Conservation (phyloP, 192 early-diverging fungal species). For the Chytriomyces sp. region DNA sequence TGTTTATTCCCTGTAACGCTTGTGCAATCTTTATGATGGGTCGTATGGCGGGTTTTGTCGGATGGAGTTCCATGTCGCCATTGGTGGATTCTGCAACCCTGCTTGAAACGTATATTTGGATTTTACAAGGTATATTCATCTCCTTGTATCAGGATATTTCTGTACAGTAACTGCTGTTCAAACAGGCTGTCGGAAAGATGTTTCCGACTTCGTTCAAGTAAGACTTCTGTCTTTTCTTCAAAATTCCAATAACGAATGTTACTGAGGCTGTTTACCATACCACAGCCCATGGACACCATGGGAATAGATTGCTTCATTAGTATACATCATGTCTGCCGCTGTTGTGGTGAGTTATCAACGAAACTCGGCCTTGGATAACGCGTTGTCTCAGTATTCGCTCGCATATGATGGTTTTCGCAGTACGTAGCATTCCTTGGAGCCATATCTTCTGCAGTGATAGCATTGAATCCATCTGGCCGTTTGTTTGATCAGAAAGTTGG, state of each 20-base stretch:
- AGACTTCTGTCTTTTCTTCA: not conserved
- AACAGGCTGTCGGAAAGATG: slow-evolving; percentile 37
- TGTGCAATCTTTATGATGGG: slow-evolving; percentile 3
- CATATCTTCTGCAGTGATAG: slow-evolving; percentile 25
- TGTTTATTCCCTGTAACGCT: slow-evolving; percentile 17
- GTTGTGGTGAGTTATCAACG: slow-evolving; percentile 5
- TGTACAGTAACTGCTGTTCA: not conserved
- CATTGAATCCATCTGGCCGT: slow-evolving; percentile 29
- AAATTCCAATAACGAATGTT: not conserved
- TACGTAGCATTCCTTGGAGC: slow-evolving; percentile 33
- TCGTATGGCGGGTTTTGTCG: not conserved
- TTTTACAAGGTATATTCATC: not conserved
- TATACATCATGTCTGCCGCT: slow-evolving; percentile 10
- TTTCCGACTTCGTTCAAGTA: slow-evolving; percentile 35
- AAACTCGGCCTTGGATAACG: not conserved
- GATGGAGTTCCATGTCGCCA: not conserved
- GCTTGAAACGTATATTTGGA: not conserved
- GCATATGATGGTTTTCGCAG: not conserved
- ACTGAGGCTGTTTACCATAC: not conserved
- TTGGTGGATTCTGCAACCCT: not conserved
- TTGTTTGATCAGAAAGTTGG: slow-evolving; percentile 41
- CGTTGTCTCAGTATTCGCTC: not conserved
- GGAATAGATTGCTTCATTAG: slow-evolving; percentile 14
- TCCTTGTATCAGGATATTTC: not conserved
- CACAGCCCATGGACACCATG: slow-evolving; percentile 7